These are phyloP conservation scores for Porodaedalea pini DNA, from an alignment of 1,284 basidiomycete genomes.

Conservation along the genomic window DNA sequence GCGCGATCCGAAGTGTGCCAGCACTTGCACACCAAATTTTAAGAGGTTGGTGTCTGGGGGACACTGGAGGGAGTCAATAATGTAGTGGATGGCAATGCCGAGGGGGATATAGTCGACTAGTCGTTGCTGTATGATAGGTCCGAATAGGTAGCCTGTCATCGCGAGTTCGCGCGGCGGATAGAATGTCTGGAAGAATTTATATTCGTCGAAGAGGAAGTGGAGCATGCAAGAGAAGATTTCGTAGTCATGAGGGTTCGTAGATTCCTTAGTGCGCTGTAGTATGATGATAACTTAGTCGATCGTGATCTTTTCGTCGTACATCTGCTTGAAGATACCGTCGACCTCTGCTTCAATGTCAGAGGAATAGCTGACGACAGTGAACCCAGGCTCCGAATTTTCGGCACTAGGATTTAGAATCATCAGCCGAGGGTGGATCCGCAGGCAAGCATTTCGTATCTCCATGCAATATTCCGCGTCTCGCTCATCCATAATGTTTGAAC, in stretches of 20 bases:
- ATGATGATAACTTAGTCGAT: slow-evolving; percentile 93
- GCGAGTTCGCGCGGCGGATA: slow-evolving; percentile 93
- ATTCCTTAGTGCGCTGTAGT: slow-evolving; percentile 83
- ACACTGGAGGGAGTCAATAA: slow-evolving; percentile 90
- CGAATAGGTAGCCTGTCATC: slow-evolving; percentile 96
- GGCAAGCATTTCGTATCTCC: slow-evolving; percentile 88
- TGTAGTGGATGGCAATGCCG: slow-evolving; percentile 95
- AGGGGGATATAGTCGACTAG: slow-evolving; percentile 95
- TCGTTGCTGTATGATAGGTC: slow-evolving; percentile 91
- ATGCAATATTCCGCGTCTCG: slow-evolving; percentile 88
- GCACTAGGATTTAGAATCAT: slow-evolving; percentile 90
- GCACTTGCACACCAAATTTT: slow-evolving; percentile 92
- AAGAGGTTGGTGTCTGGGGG: slow-evolving; percentile 91
- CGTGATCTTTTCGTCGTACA: slow-evolving; percentile 94
- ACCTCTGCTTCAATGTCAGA: slow-evolving; percentile 91
- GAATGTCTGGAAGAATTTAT: slow-evolving; percentile 97
- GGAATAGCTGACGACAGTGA: slow-evolving; percentile 85
- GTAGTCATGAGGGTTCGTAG: slow-evolving; percentile 81
- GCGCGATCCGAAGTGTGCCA: slow-evolving; percentile 84
- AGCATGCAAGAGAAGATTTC: slow-evolving; percentile 99
- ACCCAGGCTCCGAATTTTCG: slow-evolving; percentile 83
- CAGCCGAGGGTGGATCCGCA: slow-evolving; percentile 94
- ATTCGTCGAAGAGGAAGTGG: slow-evolving; percentile 99
- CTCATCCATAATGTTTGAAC: slow-evolving; percentile 61
- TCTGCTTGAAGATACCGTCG: slow-evolving; percentile 94